Percentiles rank a stretch among this genome's conserved stretches.
These are phyloP conservation scores for Inga leiocalycina DNA, from an alignment of 306 rosid genomes.

Conservation along the genomic window DNA sequence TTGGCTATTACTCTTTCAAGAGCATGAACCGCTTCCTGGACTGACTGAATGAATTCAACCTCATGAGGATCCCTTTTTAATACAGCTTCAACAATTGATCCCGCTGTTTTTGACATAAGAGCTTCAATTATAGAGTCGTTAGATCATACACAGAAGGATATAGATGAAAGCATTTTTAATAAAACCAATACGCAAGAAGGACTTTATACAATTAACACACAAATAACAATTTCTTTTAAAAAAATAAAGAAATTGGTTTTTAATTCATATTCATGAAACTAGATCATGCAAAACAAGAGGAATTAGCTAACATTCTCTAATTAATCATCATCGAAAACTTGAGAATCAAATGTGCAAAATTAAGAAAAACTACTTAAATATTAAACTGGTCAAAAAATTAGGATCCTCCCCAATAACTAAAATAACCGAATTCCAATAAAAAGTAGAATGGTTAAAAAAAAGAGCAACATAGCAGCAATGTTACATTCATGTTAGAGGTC, in stretches of 20 bases:
- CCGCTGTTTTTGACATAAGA: constrained; percentile 83
- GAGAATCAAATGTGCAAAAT: background rate
- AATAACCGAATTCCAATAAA: background rate
- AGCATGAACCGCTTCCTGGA: constrained; percentile 82
- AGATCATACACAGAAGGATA: constrained; percentile 29
- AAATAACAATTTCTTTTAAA: background rate
- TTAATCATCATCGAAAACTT: background rate
- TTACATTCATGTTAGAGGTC: background rate
- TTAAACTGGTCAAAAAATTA: background rate
- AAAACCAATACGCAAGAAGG: background rate
- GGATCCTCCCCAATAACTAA: background rate
- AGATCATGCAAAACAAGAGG: constrained; percentile 9
- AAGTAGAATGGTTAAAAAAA: background rate
- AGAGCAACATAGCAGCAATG: background rate
- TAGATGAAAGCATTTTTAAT: background rate
- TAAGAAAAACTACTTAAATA: background rate
- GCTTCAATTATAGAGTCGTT: constrained; percentile 45
- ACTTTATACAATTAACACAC: background rate
- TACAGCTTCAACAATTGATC: constrained; percentile 82
- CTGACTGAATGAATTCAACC: constrained; percentile 76
- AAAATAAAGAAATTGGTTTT: constrained; percentile 4
- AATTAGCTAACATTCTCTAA: background rate
- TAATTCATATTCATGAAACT: constrained; percentile 17
- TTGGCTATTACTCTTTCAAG: constrained; percentile 90
- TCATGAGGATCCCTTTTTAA: constrained; percentile 91